A percentile compares a stretch with the other conserved stretches of the same genome.
Conservation (phyloP, 2,329 filamentous ascomycete genomes). For the Tolypocladium paradoxum region DNA sequence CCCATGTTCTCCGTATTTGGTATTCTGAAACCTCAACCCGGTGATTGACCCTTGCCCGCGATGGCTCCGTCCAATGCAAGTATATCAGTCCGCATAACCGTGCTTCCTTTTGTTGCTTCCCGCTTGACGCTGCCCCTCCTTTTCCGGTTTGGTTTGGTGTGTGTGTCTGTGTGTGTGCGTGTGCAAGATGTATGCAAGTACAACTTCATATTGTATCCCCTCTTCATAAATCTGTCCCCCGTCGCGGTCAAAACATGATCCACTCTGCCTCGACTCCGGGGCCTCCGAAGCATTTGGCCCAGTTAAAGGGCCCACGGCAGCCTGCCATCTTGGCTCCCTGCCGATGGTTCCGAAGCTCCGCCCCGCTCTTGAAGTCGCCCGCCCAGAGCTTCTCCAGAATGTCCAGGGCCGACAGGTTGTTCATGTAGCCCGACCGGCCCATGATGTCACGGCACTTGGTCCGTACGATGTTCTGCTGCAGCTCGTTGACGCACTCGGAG, state of each 20-base stretch:
- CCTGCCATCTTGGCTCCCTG: slow-evolving; percentile 18
- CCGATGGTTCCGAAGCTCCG: slow-evolving; percentile 18
- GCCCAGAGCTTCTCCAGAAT: slow-evolving; percentile 79
- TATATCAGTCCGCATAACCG: not conserved
- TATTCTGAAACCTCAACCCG: not conserved
- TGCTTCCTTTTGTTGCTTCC: not conserved
- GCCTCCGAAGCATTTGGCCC: slow-evolving; percentile 46
- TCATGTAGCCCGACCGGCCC: slow-evolving; percentile 82
- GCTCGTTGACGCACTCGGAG: slow-evolving; percentile 74
- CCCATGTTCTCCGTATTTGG: not conserved
- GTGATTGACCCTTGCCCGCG: not conserved
- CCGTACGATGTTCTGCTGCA: slow-evolving; percentile 69
- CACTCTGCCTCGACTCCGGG: slow-evolving; percentile 49
- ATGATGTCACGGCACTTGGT: slow-evolving; percentile 78
- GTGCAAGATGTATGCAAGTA: not conserved
- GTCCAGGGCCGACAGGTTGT: slow-evolving; percentile 78
- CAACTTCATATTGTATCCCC: not conserved
- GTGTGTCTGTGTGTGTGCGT: not conserved
- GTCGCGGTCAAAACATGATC: slow-evolving; percentile 48
- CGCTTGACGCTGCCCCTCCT: not conserved
- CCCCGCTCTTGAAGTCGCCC: slow-evolving; percentile 33
- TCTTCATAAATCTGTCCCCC: not conserved
- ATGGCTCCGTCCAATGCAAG: not conserved
- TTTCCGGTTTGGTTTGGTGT: not conserved
- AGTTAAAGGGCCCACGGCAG: slow-evolving; percentile 43